Evolutionary conservation across 2,329 filamentous ascomycete species (phyloP), one percentile per base, ranked within the genome.

Genomic region (Phialophora macrospora): DNA sequence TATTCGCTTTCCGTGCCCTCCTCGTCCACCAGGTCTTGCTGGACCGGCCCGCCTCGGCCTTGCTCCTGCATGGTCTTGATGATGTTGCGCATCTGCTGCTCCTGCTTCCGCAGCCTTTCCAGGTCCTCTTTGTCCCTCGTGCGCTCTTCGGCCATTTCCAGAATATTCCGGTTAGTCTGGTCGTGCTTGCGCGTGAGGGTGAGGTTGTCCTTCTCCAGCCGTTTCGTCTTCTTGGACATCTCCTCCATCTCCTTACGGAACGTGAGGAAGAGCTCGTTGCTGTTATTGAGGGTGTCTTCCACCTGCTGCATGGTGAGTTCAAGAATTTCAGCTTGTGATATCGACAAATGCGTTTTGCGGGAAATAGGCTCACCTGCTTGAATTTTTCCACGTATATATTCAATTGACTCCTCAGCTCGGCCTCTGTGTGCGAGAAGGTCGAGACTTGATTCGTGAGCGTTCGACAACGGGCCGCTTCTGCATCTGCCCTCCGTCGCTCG

Each of bases 371-470:
- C 87, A 97, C 94, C 91, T 99, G 95, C 83, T 98, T 98, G 81
- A 98, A 98, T 81, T 98, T 99, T 77, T 99, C 95, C 28, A 97
- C 94, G 74, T 99, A 99, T 73, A 97, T 94, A 77, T 97, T 98
- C 73, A 99, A 87, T 79, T 99, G 95, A 73, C 92, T 96, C 66
- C 95, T 85, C 62, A 99, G 84, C 78, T 98, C 94, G 17, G 91
- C 90, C 80, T 99, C 95, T 9, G 94, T 98, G 79, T 97, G 95
- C 41, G 93, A 95, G 77, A 98, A 97, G 1, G 93, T 96, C 71
- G 93, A 92, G 26, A 98, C 93, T 79, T 99, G 95, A 41, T 88
- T 85, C 72, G 95, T 97, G 60, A 99, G 84, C 70, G 94, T 91
- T 68, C 93, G 89, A 64, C 92, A 91, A 73, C 93, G 90, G 62